Percentiles rank a stretch among this genome's conserved stretches.
Conservation (phyloP, 805 yeast species). For the Hemisphaericaspora nanyangensis region DNA sequence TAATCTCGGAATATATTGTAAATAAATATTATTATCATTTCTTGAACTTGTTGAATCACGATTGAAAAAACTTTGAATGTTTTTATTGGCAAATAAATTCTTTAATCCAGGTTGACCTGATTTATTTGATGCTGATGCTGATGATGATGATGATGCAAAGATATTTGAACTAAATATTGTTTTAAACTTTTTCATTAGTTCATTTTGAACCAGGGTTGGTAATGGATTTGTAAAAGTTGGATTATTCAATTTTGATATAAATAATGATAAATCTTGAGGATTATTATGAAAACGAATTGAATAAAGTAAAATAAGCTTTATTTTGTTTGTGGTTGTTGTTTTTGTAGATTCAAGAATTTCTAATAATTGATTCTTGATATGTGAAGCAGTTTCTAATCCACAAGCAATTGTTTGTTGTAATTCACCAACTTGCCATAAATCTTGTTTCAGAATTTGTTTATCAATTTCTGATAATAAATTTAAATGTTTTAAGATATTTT, state of each 20-base stretch:
- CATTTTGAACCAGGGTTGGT: conserved; percentile 32
- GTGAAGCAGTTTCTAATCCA: conserved; percentile 31
- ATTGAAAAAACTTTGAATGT: conserved; percentile 29
- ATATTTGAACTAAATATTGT: conserved; percentile 18
- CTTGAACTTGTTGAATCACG: conserved; percentile 5
- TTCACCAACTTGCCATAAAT: conserved; percentile 84
- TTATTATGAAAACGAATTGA: conserved; percentile 50
- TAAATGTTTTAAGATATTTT: conserved; percentile 90
- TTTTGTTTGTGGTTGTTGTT: conserved; percentile 49
- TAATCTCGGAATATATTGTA: conserved; percentile 86
- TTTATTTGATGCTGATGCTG: conserved; percentile 13
- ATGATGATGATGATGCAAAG: conserved; percentile 5
- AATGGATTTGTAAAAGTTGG: conserved; percentile 24
- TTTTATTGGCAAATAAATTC: conserved; percentile 29
- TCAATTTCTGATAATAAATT: conserved; percentile 85
- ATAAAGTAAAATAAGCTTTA: conserved; percentile 71
- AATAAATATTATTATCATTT: conserved; percentile 64
- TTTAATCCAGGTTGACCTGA: conserved; percentile 18
- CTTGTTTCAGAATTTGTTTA: conserved; percentile 55
- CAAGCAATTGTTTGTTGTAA: conserved; percentile 83
- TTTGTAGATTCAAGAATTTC: conserved; percentile 44
- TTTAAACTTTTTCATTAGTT: conserved; percentile 27
- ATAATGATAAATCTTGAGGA: conserved; percentile 19
- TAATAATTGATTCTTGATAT: conserved; percentile 50
- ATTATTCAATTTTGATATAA: conserved; percentile 26